A percentile compares a stretch with the other conserved stretches of the same genome.
Conservation (phyloP, 345 rosid species). For the Nephelium lappaceum region DNA sequence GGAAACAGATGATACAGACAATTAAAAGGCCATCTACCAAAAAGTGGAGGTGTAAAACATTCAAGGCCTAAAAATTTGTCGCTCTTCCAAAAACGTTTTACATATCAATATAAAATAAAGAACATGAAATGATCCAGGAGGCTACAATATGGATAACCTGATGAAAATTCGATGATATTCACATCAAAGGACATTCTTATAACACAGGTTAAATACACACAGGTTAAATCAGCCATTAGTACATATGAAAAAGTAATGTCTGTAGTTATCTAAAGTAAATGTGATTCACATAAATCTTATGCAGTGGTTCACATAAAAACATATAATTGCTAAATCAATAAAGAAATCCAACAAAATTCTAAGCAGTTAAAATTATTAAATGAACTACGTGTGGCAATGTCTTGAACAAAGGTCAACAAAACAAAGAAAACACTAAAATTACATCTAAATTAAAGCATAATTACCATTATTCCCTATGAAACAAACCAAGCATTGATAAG, state of each 20-base stretch:
- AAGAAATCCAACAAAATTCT: background rate
- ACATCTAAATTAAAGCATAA: too few relatives aligned
- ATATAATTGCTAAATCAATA: background rate
- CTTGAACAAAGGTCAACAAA: background rate
- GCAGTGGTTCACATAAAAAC: background rate
- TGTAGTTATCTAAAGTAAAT: background rate
- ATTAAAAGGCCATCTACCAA: slow-evolving; percentile 12
- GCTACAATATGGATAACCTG: background rate
- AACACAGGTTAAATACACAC: background rate
- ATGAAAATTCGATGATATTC: background rate
- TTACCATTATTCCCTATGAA: background rate
- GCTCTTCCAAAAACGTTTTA: background rate
- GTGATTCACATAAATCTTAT: background rate
- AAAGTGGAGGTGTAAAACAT: background rate
- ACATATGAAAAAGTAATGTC: background rate
- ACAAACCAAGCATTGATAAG: background rate
- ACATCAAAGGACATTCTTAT: background rate
- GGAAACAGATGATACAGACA: background rate
- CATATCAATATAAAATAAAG: slow-evolving; percentile 2
- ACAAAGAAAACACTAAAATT: background rate
- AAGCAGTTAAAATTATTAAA: background rate
- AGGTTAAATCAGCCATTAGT: background rate
- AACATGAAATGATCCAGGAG: background rate
- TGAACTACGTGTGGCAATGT: background rate
- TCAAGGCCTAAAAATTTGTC: background rate